Conservation (phyloP, 345 rosid genomes). For the Arabidopsis suecica region DNA sequence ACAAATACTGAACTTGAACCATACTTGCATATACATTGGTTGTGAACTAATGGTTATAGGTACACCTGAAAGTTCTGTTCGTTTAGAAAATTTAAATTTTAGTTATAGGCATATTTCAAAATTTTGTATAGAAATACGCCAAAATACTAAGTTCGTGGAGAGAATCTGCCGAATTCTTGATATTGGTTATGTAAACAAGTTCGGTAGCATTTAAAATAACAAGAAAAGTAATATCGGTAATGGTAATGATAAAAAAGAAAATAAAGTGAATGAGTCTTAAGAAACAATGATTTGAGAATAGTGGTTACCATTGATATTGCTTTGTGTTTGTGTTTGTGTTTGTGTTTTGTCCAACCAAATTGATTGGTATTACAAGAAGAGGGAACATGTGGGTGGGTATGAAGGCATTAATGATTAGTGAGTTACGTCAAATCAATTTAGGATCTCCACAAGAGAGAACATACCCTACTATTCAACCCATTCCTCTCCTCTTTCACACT, state of each 20-base stretch:
- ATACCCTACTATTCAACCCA: constrained; percentile 24
- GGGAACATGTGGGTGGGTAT: constrained; percentile 43
- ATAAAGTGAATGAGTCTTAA: constrained; percentile 23
- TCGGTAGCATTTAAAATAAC: too few relatives aligned
- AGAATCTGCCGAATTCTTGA: too few relatives aligned
- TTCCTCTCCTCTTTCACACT: constrained; percentile 21
- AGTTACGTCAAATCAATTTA: constrained; percentile 19
- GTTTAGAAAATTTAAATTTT: too few relatives aligned
- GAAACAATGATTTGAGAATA: constrained; percentile 33
- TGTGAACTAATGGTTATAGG: too few relatives aligned
- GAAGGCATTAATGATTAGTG: constrained; percentile 41
- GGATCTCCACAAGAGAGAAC: constrained; percentile 25
- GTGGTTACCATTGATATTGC: constrained; percentile 26
- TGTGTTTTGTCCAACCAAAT: constrained; percentile 40
- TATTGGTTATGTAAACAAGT: too few relatives aligned
- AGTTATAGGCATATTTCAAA: too few relatives aligned
- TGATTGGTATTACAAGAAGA: constrained; percentile 35
- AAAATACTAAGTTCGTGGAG: too few relatives aligned
- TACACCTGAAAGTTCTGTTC: too few relatives aligned
- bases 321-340: constrained; percentile 37
- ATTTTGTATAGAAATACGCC: too few relatives aligned
- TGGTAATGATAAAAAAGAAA: neutral
- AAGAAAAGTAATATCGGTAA: neutral
- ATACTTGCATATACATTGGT: too few relatives aligned
- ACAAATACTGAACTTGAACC: too few relatives aligned